Evolutionary conservation across 179 eudicot species (phyloP).

Genomic region (Corrigiola litoralis): DNA sequence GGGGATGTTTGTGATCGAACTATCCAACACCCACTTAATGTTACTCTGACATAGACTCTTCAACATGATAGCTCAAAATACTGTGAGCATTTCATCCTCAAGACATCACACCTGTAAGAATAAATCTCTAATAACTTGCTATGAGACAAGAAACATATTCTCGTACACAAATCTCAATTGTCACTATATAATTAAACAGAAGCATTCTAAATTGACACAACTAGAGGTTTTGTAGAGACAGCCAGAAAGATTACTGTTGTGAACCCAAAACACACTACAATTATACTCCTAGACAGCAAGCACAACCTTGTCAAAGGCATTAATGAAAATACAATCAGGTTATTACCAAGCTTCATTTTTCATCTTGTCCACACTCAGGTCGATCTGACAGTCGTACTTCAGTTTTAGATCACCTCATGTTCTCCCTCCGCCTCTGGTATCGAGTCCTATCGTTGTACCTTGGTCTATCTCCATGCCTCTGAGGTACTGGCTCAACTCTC

Average conservation of each 20-base stretch:
- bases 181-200: too few species aligned
- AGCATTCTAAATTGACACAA: too few species aligned
- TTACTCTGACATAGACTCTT: too few species aligned
- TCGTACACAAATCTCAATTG: too few species aligned
- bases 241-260: slow-evolving; percentile 4
- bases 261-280: neutral
- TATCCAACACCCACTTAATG: too few species aligned
- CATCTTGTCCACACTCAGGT: slow-evolving; percentile 2
- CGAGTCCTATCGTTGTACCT: slow-evolving; percentile 88
- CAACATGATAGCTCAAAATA: too few species aligned
- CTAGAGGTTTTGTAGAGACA: slow-evolving; percentile 5
- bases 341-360: slow-evolving; percentile 9
- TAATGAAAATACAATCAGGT: slow-evolving; percentile 10
- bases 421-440: slow-evolving; percentile 71
- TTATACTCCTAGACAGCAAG: neutral
- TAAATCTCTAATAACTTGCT: too few species aligned
- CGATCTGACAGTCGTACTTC: neutral
- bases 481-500: slow-evolving; percentile 93
- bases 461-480: slow-evolving; percentile 83
- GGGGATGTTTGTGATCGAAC: too few species aligned
- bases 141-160: too few species aligned
- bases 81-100: too few species aligned
- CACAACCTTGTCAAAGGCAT: neutral
- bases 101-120: too few species aligned
- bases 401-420: slow-evolving; percentile 34